These are phyloP conservation scores for Eremothecium gossypii DNA, from an alignment of 1,139 yeast genomes.

Conservation along the genomic window DNA sequence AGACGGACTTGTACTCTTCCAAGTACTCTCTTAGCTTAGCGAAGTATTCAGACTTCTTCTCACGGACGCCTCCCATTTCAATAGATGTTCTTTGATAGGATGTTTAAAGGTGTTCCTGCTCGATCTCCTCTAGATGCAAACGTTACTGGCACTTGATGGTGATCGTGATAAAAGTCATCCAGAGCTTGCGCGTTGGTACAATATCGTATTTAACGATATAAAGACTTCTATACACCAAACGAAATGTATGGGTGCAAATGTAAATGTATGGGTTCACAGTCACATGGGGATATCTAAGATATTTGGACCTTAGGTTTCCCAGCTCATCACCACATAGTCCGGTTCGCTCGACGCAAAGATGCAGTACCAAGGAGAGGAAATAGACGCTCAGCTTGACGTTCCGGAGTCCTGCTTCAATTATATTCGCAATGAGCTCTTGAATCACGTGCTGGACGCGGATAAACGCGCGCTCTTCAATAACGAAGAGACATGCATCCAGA, in stretches of 20 bases:
- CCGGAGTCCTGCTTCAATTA: background rate
- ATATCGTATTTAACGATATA: too few relatives aligned
- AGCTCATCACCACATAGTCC: background rate
- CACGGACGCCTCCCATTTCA: slow-evolving; percentile 99
- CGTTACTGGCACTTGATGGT: too few relatives aligned
- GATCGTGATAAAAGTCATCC: too few relatives aligned
- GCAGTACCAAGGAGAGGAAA: background rate
- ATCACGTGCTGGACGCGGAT: too few relatives aligned
- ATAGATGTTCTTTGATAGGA: slow-evolving; percentile 74
- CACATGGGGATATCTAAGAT: background rate
- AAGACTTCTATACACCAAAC: background rate
- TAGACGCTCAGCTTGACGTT: background rate
- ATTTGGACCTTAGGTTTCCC: background rate
- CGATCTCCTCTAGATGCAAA: too few relatives aligned
- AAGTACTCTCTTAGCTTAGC: slow-evolving; percentile 88
- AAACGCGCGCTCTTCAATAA: background rate
- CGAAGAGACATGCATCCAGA: background rate
- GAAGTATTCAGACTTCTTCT: slow-evolving; percentile 93
- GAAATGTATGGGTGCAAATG: background rate
- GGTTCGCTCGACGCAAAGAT: background rate
- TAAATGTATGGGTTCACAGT: background rate
- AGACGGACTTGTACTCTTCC: slow-evolving; percentile 95
- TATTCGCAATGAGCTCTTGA: background rate
- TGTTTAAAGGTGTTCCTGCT: slow-evolving; percentile 64
- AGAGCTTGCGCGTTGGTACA: too few relatives aligned